Percentiles rank a stretch among this genome's conserved stretches.
Conservation (phyloP, 2,329 filamentous ascomycete genomes). For the Aspergillus sp. region DNA sequence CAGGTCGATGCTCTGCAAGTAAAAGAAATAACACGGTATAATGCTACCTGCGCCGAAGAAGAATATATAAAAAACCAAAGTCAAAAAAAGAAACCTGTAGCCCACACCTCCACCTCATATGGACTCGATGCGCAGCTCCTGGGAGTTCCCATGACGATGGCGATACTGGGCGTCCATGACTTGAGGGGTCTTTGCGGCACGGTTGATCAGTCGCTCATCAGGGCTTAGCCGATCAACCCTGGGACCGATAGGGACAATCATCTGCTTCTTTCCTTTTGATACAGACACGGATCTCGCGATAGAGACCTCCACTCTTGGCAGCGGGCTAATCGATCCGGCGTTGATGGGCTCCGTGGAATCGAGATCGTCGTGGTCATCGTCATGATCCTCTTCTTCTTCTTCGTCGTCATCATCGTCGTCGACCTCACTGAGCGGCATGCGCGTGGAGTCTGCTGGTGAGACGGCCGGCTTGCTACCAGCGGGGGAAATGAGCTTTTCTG, state of each 20-base stretch:
- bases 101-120: conserved; percentile 7
- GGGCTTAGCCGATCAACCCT: conserved; percentile 21
- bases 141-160: conserved; percentile 31
- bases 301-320: conserved; percentile 32
- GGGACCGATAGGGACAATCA: conserved; percentile 35
- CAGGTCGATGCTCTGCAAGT: neutral
- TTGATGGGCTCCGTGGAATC: conserved; percentile 5
- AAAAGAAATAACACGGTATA: neutral
- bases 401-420: conserved; percentile 11
- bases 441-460: conserved; percentile 15
- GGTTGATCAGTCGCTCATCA: conserved; percentile 29
- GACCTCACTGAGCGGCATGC: conserved; percentile 15
- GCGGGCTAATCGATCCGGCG: conserved; percentile 7
- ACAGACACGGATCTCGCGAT: conserved; percentile 40
- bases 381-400: conserved; percentile 11
- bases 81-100: neutral
- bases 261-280: conserved; percentile 30
- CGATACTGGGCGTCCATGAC: conserved; percentile 27
- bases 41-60: neutral
- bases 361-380: conserved; percentile 7
- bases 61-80: conserved; percentile 3
- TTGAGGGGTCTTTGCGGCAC: conserved; percentile 25
- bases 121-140: conserved; percentile 31
- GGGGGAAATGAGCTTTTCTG: conserved; percentile 15
- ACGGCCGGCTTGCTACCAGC: conserved; percentile 8